These are phyloP conservation scores for Leucosporidium yakuticum DNA, from an alignment of 768 basidiomycete species.

Conservation along the genomic window DNA sequence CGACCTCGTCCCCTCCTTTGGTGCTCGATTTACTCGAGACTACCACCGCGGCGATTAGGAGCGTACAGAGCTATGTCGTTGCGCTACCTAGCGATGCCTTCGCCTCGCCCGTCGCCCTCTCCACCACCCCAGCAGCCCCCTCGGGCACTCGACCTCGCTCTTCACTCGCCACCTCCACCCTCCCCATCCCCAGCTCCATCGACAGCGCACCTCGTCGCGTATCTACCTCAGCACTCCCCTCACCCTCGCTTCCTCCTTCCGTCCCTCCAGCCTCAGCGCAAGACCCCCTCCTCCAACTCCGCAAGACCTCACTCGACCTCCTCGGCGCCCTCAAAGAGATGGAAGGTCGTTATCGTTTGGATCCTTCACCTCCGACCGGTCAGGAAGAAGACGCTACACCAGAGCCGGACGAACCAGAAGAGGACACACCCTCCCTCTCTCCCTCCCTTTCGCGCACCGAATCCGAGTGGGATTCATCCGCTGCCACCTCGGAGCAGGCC, in stretches of 20 bases:
- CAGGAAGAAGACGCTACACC: too few species aligned
- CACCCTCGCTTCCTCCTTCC: too few species aligned
- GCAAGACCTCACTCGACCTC: constrained; percentile 75
- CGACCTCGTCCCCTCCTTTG: background rate
- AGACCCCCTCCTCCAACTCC: constrained; percentile 64
- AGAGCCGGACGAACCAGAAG: background rate
- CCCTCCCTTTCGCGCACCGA: background rate
- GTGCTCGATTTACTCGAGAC: constrained; percentile 67
- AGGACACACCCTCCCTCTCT: constrained; percentile 7
- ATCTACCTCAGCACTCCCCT: too few species aligned
- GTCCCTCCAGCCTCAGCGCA: too few species aligned
- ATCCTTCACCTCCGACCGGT: constrained; percentile 37
- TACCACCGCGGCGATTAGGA: constrained; percentile 73
- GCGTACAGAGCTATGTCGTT: constrained; percentile 74
- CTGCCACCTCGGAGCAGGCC: background rate
- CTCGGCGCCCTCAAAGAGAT: constrained; percentile 69
- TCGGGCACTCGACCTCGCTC: background rate
- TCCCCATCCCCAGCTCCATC: too few species aligned
- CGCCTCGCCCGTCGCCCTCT: background rate
- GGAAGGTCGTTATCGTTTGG: constrained; percentile 70
- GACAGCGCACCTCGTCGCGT: too few species aligned
- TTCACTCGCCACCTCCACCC: background rate
- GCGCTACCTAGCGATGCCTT: constrained; percentile 64
- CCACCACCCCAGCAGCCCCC: background rate
- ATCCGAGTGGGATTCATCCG: background rate